Conservation (phyloP, 192 early-diverging fungal species). For the Backusella parvicylindrica region DNA sequence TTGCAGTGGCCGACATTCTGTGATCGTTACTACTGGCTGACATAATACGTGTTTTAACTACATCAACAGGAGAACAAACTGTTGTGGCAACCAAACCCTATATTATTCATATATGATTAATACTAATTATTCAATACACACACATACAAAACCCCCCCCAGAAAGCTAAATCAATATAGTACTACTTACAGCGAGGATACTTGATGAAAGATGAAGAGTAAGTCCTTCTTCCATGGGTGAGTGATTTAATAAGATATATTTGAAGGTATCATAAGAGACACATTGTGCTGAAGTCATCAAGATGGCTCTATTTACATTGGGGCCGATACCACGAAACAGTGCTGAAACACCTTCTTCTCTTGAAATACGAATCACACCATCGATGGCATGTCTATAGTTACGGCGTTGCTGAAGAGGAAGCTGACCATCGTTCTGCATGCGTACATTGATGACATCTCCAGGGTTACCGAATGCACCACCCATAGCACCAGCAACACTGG, state of each 20-base stretch:
- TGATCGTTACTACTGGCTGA: slow-evolving; percentile 40
- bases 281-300: slow-evolving; percentile 74
- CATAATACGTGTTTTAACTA: slow-evolving; percentile 84
- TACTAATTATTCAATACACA: neutral
- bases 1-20: slow-evolving; percentile 33
- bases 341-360: slow-evolving; percentile 72
- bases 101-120: neutral
- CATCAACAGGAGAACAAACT: slow-evolving; percentile 72
- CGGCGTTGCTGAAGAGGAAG: slow-evolving; percentile 56
- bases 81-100: slow-evolving; percentile 71
- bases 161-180: neutral
- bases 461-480: slow-evolving; percentile 74
- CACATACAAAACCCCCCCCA: neutral
- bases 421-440: slow-evolving; percentile 77
- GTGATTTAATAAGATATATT: slow-evolving; percentile 59
- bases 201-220: slow-evolving; percentile 62
- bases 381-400: slow-evolving; percentile 74
- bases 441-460: slow-evolving; percentile 72
- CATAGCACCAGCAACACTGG: slow-evolving; percentile 45
- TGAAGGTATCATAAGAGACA: slow-evolving; percentile 72
- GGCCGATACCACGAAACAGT: slow-evolving; percentile 86
- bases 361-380: slow-evolving; percentile 70
- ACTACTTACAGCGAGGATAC: slow-evolving; percentile 60
- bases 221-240: slow-evolving; percentile 61
- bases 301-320: slow-evolving; percentile 87